These are phyloP conservation scores for Aschersonia sp. DNA, from an alignment of 2,329 filamentous ascomycete genomes.

Conservation along the genomic window DNA sequence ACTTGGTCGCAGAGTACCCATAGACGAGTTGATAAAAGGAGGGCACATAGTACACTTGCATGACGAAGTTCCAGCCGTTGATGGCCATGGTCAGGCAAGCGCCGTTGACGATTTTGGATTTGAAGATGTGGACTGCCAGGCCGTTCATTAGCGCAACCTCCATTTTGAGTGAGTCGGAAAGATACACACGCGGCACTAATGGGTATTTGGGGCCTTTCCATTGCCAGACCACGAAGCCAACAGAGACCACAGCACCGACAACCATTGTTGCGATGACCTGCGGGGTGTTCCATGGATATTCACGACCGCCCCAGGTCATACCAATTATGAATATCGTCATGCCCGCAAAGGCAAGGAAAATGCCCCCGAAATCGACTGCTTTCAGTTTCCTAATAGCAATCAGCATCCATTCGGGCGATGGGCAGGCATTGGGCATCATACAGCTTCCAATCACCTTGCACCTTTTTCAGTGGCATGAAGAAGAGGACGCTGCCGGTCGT, in stretches of 20 bases:
- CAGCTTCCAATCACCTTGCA: slow-evolving; percentile 34
- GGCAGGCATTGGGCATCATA: slow-evolving; percentile 8
- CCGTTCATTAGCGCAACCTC: too few species aligned
- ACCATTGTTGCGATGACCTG: slow-evolving; percentile 40
- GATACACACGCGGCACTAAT: slow-evolving; percentile 26
- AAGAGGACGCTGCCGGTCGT: slow-evolving; percentile 32
- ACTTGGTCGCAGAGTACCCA: slow-evolving; percentile 25
- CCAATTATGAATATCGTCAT: slow-evolving; percentile 32
- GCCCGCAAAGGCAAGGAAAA: slow-evolving; percentile 27
- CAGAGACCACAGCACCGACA: slow-evolving; percentile 29
- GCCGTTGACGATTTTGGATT: slow-evolving; percentile 35
- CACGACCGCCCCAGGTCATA: slow-evolving; percentile 43
- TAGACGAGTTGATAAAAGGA: slow-evolving; percentile 31
- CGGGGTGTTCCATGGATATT: slow-evolving; percentile 39
- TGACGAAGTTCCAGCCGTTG: slow-evolving; percentile 44
- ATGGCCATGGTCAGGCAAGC: slow-evolving; percentile 41
- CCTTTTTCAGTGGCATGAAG: slow-evolving; percentile 41
- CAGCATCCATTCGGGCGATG: not conserved
- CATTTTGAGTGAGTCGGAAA: not conserved
- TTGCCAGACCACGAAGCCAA: slow-evolving; percentile 37
- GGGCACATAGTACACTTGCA: slow-evolving; percentile 36
- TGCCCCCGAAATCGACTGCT: slow-evolving; percentile 35
- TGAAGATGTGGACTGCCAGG: slow-evolving; percentile 34
- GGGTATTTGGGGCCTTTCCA: slow-evolving; percentile 32
- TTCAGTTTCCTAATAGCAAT: slow-evolving; percentile 24